Conservation (phyloP, 805 yeast species). For the Suhomyces kilbournensis region DNA sequence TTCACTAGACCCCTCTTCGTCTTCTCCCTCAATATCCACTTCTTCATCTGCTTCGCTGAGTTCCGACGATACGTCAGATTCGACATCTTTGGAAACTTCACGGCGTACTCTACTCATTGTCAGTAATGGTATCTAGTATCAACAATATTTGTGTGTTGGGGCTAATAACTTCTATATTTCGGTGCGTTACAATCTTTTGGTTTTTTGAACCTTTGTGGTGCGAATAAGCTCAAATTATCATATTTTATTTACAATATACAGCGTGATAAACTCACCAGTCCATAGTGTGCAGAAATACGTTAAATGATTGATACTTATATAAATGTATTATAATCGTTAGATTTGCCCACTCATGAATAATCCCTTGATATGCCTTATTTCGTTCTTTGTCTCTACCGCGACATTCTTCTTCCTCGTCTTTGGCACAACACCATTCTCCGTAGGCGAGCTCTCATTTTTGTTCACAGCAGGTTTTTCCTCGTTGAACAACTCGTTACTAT, state of each 20-base stretch:
- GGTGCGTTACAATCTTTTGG: not conserved
- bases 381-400: constrained; percentile 33
- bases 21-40: constrained; percentile 19
- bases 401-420: constrained; percentile 23
- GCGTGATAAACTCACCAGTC: too few relatives aligned
- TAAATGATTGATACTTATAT: too few relatives aligned
- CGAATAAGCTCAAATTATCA: not conserved
- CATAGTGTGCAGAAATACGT: too few relatives aligned
- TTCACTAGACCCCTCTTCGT: constrained; percentile 4
- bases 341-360: constrained; percentile 42
- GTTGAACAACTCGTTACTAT: constrained; percentile 28
- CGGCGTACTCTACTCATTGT: not conserved
- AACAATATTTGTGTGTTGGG: too few relatives aligned
- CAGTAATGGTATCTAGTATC: not conserved
- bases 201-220: not conserved
- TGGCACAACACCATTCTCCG: not conserved
- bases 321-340: constrained; percentile 12
- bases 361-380: constrained; percentile 43
- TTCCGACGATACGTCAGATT: constrained; percentile 9
- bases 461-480: constrained; percentile 9
- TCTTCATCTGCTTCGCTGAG: constrained; percentile 14
- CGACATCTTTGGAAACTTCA: not conserved
- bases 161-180: not conserved
- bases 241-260: not conserved
- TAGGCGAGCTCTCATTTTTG: not conserved